These are phyloP conservation scores for Epichloe bromicola DNA, from an alignment of 2,329 filamentous ascomycete species.

Conservation along the genomic window DNA sequence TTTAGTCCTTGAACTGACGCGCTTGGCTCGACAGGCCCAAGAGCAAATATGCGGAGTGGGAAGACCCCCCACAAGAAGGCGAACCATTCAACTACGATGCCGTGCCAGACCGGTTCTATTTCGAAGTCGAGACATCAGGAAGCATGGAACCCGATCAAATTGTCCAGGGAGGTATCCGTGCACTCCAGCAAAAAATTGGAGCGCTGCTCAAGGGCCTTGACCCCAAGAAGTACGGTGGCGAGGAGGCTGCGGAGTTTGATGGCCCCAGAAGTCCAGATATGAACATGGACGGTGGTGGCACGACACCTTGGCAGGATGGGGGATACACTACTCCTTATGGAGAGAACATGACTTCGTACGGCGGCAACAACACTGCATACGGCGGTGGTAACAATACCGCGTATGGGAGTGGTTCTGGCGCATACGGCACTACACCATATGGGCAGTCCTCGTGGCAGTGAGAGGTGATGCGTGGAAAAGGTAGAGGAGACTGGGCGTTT, in stretches of 20 bases:
- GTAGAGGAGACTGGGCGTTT: slow-evolving; percentile 3
- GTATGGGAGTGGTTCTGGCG: slow-evolving; percentile 45
- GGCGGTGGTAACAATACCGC: slow-evolving; percentile 51
- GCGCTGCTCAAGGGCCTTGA: slow-evolving; percentile 52
- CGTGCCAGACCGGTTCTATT: slow-evolving; percentile 74
- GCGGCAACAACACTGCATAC: slow-evolving; percentile 54
- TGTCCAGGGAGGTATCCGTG: slow-evolving; percentile 75
- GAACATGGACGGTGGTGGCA: slow-evolving; percentile 45
- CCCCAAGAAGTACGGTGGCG: slow-evolving; percentile 34
- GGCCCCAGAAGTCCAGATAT: slow-evolving; percentile 54
- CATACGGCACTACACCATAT: slow-evolving; percentile 33
- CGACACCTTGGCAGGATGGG: slow-evolving; percentile 44
- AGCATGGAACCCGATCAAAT: slow-evolving; percentile 82
- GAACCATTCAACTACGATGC: slow-evolving; percentile 88
- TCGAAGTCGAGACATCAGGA: slow-evolving; percentile 82
- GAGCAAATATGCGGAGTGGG: slow-evolving; percentile 66
- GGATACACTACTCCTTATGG: slow-evolving; percentile 60
- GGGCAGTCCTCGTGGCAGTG: slow-evolving; percentile 38
- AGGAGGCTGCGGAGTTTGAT: slow-evolving; percentile 47
- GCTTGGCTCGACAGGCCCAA: slow-evolving; percentile 47
- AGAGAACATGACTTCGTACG: slow-evolving; percentile 45
- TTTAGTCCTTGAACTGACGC: not conserved
- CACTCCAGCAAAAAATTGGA: slow-evolving; percentile 83
- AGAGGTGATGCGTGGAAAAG: not conserved
- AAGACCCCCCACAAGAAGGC: slow-evolving; percentile 70